Percentiles rank a stretch among this genome's conserved stretches.
phyloP scores from a whole-genome alignment of 2,329 filamentous ascomycete genomes.

The Fusarium succisae region DNA sequence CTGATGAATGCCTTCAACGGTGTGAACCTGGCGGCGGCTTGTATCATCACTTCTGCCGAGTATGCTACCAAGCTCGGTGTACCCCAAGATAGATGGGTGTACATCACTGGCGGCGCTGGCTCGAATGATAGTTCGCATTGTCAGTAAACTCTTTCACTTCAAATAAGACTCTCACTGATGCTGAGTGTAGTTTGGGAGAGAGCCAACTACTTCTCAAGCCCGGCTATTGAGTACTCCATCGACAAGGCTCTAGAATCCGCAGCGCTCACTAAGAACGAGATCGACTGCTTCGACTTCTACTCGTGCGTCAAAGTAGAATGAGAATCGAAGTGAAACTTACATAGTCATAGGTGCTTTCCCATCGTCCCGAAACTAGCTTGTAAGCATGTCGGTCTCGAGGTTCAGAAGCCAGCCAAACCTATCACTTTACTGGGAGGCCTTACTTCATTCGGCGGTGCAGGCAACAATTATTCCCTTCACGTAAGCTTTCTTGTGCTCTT shows the following conservation, averaged over 20 bases:
- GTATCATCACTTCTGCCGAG: slow-evolving; percentile 66
- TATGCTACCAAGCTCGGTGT: slow-evolving; percentile 65
- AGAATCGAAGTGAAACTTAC: accelerated
- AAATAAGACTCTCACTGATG: accelerated
- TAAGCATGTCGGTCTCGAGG: slow-evolving; percentile 64
- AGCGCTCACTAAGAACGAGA: slow-evolving; percentile 56
- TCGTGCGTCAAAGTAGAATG: slow-evolving; percentile 50
- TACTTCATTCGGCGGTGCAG: slow-evolving; percentile 75
- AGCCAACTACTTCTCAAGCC: slow-evolving; percentile 65
- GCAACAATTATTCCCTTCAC: slow-evolving; percentile 78
- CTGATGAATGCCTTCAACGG: slow-evolving; percentile 79
- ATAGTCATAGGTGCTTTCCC: slow-evolving; percentile 66
- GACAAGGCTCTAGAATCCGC: slow-evolving; percentile 62
- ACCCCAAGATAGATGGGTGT: slow-evolving; percentile 67
- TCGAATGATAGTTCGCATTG: slow-evolving; percentile 60
- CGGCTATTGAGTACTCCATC: slow-evolving; percentile 66
- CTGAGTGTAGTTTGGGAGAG: slow-evolving; percentile 66
- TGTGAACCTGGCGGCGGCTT: slow-evolving; percentile 70
- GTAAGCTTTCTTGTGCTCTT: slow-evolving; percentile 45
- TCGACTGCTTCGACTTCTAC: slow-evolving; percentile 72
- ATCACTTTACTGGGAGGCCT: slow-evolving; percentile 72
- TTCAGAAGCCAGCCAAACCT: slow-evolving; percentile 56
- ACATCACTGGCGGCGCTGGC: slow-evolving; percentile 70
- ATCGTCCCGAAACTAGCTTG: slow-evolving; percentile 75
- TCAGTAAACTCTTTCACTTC: slow-evolving; percentile 51